Percentiles rank a stretch among this genome's conserved stretches.
Conservation (phyloP, 768 basidiomycete genomes). For the Termitomyces sp. region DNA sequence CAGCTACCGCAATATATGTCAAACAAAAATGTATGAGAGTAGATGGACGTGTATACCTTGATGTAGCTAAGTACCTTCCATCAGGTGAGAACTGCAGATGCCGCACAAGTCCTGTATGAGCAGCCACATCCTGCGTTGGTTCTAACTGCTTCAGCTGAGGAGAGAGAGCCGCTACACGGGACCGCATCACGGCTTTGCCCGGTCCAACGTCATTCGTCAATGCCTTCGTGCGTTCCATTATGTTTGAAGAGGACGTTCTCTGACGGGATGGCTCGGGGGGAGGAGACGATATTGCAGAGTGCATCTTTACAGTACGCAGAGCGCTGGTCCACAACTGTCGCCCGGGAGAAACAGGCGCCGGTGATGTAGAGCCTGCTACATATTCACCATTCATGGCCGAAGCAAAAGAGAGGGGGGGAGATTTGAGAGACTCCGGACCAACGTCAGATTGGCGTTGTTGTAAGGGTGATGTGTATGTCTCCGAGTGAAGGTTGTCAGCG, state of each 20-base stretch:
- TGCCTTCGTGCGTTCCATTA: slow-evolving; percentile 22
- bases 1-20: slow-evolving; percentile 36
- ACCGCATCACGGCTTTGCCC: slow-evolving; percentile 33
- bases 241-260: slow-evolving; percentile 29
- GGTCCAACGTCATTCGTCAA: slow-evolving; percentile 24
- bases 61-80: slow-evolving; percentile 69
- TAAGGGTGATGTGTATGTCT: slow-evolving; percentile 3
- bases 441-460: slow-evolving; percentile 20
- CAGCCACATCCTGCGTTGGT: slow-evolving; percentile 54
- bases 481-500: slow-evolving; percentile 5
- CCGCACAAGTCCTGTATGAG: slow-evolving; percentile 63
- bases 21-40: background rate
- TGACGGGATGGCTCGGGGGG: slow-evolving; percentile 25
- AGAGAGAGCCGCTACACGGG: slow-evolving; percentile 51
- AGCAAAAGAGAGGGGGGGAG: slow-evolving; percentile 8
- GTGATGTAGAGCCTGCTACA: background rate
- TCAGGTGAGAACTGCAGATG: slow-evolving; percentile 76
- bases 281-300: slow-evolving; percentile 20
- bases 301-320: slow-evolving; percentile 37
- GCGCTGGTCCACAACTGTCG: slow-evolving; percentile 42
- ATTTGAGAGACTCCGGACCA: slow-evolving; percentile 14
- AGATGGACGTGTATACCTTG: slow-evolving; percentile 38
- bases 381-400: slow-evolving; percentile 18
- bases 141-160: slow-evolving; percentile 51
- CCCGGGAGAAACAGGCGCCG: slow-evolving; percentile 23